Base-by-base conservation (phyloP, 257 asterid species). In the Salvia rosmarinus region DNA sequence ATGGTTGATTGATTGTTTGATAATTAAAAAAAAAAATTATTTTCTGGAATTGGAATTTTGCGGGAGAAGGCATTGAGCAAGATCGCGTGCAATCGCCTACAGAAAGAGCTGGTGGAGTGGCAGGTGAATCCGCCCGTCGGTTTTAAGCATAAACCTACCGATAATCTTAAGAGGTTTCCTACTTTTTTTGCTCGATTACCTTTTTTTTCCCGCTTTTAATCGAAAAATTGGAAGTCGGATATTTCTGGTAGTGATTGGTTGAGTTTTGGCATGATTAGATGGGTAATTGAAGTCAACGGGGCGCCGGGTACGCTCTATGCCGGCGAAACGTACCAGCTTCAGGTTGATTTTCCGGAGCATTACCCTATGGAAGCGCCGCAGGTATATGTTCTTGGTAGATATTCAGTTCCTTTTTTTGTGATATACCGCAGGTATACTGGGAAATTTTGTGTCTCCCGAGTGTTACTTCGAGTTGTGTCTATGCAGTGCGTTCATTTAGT, bases 101-200 rank as follows among this genome's bases (percentile, higher is more conserved):
- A 94, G 89, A 94, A 94, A 63, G 99, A 94, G 83, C 86, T 94
- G 81, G 82, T 80, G 80, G 99, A 91, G 86, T 94, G 99, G 99
- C 99, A 94, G 87, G 87, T 85, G 69, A 94, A 94, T 79, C 96
- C 99, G 6, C 99, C 96, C 1, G 12, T 82, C 7, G 99, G 99
- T 68, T 94, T 94, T 85, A 91, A 86, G 58, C 99, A 86, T 78
- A 94, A 83, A 76, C 86, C 81, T 44, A 89, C 97, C 68, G 99
- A 94, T 77, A 89, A 94, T 88, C 96, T 94, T 62, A 93, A 94
- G 63, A 94, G 96, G 99, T 90, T 64, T 44, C 5, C 9, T 34
- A 56, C 1, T n/a, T 12, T 25, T 30, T 28, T 55, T 35, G 21
- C 64, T 40, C 51, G 9, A 4, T 56, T 57, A 12, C 12, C 66